Percentiles rank a stretch among this genome's conserved stretches.
Conservation (phyloP, 2,329 filamentous ascomycete species). For the Botryotinia convoluta region DNA sequence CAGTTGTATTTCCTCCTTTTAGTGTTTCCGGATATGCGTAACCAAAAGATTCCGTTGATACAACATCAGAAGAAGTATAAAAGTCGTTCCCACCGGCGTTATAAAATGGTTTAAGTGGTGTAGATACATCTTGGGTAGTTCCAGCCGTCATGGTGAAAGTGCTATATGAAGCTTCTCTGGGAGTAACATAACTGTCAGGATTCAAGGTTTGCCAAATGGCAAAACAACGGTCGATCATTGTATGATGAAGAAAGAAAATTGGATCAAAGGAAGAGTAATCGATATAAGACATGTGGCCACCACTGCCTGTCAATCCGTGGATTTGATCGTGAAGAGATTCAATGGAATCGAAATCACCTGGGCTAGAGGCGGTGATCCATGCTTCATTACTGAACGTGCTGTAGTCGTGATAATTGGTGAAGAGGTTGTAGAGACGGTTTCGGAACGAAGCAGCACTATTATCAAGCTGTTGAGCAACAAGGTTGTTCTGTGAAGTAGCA, state of each 20-base stretch:
- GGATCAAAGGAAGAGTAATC: conserved; percentile 48
- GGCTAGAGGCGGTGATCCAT: conserved; percentile 50
- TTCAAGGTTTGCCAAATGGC: conserved; percentile 51
- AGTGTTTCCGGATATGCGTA: conserved; percentile 37
- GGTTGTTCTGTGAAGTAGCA: conserved; percentile 58
- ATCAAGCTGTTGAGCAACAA: conserved; percentile 52
- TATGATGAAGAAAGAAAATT: conserved; percentile 51
- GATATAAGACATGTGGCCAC: conserved; percentile 50
- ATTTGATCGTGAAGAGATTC: conserved; percentile 64
- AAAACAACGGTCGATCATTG: conserved; percentile 60
- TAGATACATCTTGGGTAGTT: conserved; percentile 27
- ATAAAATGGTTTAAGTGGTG: conserved; percentile 41
- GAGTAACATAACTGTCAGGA: conserved; percentile 37
- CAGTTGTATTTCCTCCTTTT: conserved; percentile 54
- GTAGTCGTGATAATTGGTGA: conserved; percentile 66
- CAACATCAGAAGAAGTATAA: conserved; percentile 36
- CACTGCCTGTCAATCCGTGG: conserved; percentile 54
- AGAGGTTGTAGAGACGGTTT: conserved; percentile 64
- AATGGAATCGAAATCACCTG: conserved; percentile 56
- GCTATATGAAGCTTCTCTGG: conserved; percentile 36
- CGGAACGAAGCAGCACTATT: conserved; percentile 54
- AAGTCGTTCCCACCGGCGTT: conserved; percentile 46
- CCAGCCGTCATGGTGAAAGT: conserved; percentile 37
- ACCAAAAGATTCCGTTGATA: conserved; percentile 28
- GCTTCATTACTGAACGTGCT: conserved; percentile 68